Evolutionary conservation across 176 grass and related monocot genomes (phyloP).

Genomic region (Cenchrus purpureus): DNA sequence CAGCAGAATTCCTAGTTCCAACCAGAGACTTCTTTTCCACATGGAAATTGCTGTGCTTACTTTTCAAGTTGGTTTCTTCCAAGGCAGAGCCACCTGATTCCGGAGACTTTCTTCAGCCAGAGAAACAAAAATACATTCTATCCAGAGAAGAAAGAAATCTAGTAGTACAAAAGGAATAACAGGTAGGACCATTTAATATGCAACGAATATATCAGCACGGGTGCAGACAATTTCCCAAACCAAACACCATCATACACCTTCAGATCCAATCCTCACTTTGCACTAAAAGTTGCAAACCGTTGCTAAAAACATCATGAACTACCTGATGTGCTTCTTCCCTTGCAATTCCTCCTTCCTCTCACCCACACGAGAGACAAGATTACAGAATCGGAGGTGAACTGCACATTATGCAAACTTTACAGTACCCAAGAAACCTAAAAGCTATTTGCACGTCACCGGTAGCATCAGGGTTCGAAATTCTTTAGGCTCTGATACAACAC

Average conservation of each 20-base stretch:
- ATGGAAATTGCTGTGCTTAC: neutral
- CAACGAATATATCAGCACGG: neutral
- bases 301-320: constrained; percentile 12
- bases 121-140: neutral
- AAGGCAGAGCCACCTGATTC: constrained; percentile 2
- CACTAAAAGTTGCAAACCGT: constrained; percentile 15
- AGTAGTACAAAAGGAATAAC: neutral
- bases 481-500: constrained; percentile 77
- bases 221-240: constrained; percentile 12
- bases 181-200: neutral
- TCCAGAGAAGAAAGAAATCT: neutral
- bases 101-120: neutral
- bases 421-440: constrained; percentile 37
- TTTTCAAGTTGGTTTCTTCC: constrained; percentile 1
- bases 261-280: constrained; percentile 27
- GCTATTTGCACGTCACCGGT: constrained; percentile 33
- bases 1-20: neutral
- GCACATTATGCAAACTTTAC: constrained; percentile 54
- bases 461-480: neutral
- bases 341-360: neutral
- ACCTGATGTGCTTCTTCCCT: neutral
- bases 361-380: neutral
- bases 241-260: constrained; percentile 24
- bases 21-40: neutral
- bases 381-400: constrained; percentile 32